Base-by-base conservation (phyloP, 352 stramenopile species). In the Discostella stelligera region DNA sequence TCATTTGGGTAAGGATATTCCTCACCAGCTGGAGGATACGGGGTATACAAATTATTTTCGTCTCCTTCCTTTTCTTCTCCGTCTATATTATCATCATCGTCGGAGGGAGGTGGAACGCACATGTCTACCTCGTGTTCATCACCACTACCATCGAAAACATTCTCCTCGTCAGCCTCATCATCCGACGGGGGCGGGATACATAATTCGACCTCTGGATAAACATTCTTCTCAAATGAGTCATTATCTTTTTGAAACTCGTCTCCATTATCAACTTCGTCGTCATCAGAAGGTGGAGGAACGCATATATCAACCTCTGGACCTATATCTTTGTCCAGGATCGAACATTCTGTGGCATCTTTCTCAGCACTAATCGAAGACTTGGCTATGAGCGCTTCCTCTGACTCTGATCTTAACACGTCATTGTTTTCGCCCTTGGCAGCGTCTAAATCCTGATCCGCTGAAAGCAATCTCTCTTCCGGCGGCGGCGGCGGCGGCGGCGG, bases 111-210 rank as follows among this genome's bases (percentile, higher is more conserved):
- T 30, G 72, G 65, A 20, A 75, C 25, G 21, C 63, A 73, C 18
- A 70, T 56, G 21, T 80, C 60, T 46, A 61, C 32, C 55, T 79
- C 66, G 20, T 48, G 18, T 39, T 71, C 50, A 16, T 63, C 54
- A 76, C 71, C 8, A 27, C 48, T 25, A 27, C 65, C 64, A 68
- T 65, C 8, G 20, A 63, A 49, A 23, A 52, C 23, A 56, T 59
- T 50, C 13, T 41, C 60, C 23, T 75, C 61, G 21, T 77, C 23
- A 8, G 39, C 37, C 50, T 79, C 63, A 16, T 69, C 71, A 69
- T 79, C 71, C 27, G 71, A 79, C 23, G 71, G 64, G 21, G 64
- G 63, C 32, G 71, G 65, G 21, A 73, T 46, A 62, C 52, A 71
- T 27, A 74, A 39, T 30, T 75, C 73, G 13, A 68, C 73, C 52